Evolutionary conservation across 176 grass and related monocot genomes (phyloP).

Genomic region (Oryza rufipogon): DNA sequence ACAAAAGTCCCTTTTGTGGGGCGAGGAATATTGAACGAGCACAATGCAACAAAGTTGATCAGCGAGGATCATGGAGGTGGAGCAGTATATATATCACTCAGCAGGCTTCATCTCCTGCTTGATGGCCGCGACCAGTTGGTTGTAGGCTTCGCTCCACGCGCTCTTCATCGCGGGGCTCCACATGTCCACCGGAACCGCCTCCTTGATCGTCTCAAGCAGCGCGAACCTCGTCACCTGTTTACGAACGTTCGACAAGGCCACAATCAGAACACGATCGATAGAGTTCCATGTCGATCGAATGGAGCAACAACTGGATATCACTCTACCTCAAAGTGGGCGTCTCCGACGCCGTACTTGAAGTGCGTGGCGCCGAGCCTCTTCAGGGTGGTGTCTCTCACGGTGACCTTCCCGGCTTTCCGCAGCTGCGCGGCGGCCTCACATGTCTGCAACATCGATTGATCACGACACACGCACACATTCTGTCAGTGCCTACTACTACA

Average conservation of each 20-base stretch:
- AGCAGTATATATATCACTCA: background rate
- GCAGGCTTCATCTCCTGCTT: conserved; percentile 80
- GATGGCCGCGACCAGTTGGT: conserved; percentile 78
- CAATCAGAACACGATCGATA: background rate
- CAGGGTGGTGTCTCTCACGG: conserved; percentile 83
- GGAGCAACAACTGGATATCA: background rate
- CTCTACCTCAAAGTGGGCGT: conserved; percentile 72
- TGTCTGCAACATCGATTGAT: conserved; percentile 49
- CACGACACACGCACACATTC: background rate
- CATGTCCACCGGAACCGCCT: conserved; percentile 70
- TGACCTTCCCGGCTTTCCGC: conserved; percentile 81
- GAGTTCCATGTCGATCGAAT: background rate
- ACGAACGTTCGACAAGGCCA: too few species aligned
- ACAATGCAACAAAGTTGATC: background rate
- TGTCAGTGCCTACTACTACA: background rate
- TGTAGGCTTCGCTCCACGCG: conserved; percentile 71
- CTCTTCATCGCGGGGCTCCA: conserved; percentile 71
- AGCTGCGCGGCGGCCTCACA: conserved; percentile 87
- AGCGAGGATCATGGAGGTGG: background rate
- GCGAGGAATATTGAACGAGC: background rate
- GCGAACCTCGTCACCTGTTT: conserved; percentile 82
- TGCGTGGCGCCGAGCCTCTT: conserved; percentile 77
- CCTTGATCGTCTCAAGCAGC: conserved; percentile 72
- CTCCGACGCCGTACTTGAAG: conserved; percentile 63
- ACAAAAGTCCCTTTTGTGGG: background rate